A percentile compares a stretch with the other conserved stretches of the same genome.
Conservation (phyloP, 2,329 filamentous ascomycete genomes). For the Pezicula radicicola region DNA sequence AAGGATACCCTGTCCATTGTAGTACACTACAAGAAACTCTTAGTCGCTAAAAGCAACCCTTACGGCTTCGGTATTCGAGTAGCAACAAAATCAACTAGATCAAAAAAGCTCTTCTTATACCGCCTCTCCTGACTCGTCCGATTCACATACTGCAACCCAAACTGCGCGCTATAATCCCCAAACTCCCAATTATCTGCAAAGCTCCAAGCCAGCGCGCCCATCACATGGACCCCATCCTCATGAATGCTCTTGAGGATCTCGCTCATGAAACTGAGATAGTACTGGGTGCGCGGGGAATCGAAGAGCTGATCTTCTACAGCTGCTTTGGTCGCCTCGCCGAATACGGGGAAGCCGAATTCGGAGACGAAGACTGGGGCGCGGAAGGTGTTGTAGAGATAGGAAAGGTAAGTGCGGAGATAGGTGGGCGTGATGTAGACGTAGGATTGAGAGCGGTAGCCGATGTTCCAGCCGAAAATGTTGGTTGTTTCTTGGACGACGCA, state of each 20-base stretch:
- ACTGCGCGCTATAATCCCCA: conserved; percentile 30
- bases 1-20: too few species aligned
- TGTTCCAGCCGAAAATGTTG: conserved; percentile 51
- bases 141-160: conserved; percentile 45
- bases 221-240: conserved; percentile 42
- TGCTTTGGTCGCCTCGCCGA: conserved; percentile 39
- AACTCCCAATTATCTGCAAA: conserved; percentile 35
- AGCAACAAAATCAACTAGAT: conserved; percentile 42
- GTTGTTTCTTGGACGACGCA: conserved; percentile 47
- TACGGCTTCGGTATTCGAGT: conserved; percentile 11
- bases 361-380: conserved; percentile 40
- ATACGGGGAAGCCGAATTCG: conserved; percentile 57
- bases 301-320: conserved; percentile 40
- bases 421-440: conserved; percentile 58
- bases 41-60: too few species aligned
- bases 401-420: conserved; percentile 53
- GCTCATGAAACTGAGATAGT: conserved; percentile 41
- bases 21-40: too few species aligned
- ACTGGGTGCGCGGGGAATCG: conserved; percentile 40
- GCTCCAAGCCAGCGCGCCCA: conserved; percentile 43
- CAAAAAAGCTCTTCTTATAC: conserved; percentile 47
- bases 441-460: conserved; percentile 52
- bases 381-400: conserved; percentile 59
- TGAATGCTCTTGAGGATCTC: conserved; percentile 43
- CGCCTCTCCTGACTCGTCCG: conserved; percentile 37